phyloP scores from a whole-genome alignment of 2,329 filamentous ascomycete species.

The Claviceps monticola region DNA sequence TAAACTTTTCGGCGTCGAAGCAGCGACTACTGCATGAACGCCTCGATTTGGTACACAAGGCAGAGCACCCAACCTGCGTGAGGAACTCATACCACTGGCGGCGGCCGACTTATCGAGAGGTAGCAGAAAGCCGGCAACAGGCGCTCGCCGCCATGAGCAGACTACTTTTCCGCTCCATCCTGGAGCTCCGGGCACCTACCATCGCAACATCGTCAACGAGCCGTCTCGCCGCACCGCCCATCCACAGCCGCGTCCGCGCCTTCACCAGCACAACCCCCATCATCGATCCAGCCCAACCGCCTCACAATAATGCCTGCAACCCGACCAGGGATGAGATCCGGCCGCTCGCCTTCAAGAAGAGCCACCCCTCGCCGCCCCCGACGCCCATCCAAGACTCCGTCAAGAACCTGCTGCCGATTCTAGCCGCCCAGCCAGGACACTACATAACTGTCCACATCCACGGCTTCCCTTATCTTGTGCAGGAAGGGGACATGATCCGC shows the following conservation, averaged over 20 bases:
- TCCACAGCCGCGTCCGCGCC: slow-evolving; percentile 20
- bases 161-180: slow-evolving; percentile 47
- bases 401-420: slow-evolving; percentile 50
- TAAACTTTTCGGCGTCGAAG: slow-evolving; percentile 7
- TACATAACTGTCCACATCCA: slow-evolving; percentile 74
- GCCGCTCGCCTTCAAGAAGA: slow-evolving; percentile 26
- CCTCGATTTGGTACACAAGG: background rate
- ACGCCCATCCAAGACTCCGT: slow-evolving; percentile 40
- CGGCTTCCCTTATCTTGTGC: slow-evolving; percentile 66
- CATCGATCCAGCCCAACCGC: slow-evolving; percentile 25
- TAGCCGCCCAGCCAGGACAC: slow-evolving; percentile 58
- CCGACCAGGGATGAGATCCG: slow-evolving; percentile 19
- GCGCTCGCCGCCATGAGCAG: slow-evolving; percentile 33
- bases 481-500: slow-evolving; percentile 58
- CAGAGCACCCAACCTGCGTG: background rate
- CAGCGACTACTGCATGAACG: background rate
- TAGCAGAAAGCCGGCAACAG: no score
- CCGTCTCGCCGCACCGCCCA: slow-evolving; percentile 10
- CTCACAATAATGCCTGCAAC: slow-evolving; percentile 25
- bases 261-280: slow-evolving; percentile 38
- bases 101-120: no score
- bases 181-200: slow-evolving; percentile 37
- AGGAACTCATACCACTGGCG: no score
- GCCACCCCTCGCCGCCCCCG: slow-evolving; percentile 21
- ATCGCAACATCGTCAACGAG: slow-evolving; percentile 9